Conservation (phyloP, 2,329 filamentous ascomycete species). For the Massarina eburnea region DNA sequence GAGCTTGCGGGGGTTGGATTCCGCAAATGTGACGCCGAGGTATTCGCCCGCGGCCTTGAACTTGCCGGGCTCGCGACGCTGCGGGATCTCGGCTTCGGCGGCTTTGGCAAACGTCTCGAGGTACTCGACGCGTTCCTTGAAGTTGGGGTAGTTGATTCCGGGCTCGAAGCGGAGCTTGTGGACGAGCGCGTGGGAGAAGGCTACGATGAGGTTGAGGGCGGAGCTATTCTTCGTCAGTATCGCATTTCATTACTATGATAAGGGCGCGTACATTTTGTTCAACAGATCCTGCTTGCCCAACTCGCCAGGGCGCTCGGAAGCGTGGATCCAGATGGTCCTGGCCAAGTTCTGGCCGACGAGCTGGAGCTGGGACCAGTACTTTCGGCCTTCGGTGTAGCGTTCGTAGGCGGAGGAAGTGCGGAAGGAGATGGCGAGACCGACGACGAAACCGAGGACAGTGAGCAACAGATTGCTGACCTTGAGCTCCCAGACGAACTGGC, state of each 20-base stretch:
- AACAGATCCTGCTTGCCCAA: slow-evolving; percentile 67
- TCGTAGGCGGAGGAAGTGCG: slow-evolving; percentile 78
- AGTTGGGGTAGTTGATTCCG: slow-evolving; percentile 73
- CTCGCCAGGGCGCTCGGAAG: slow-evolving; percentile 60
- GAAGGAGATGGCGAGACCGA: slow-evolving; percentile 77
- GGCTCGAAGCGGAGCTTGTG: slow-evolving; percentile 84
- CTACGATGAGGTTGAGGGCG: slow-evolving; percentile 75
- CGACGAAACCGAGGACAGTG: slow-evolving; percentile 79
- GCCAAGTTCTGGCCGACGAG: slow-evolving; percentile 60
- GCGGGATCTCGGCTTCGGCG: slow-evolving; percentile 50
- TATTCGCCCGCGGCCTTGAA: slow-evolving; percentile 70
- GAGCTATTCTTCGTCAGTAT: slow-evolving; percentile 44
- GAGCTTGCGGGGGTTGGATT: slow-evolving; percentile 75
- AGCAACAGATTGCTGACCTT: slow-evolving; percentile 69
- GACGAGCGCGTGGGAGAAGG: slow-evolving; percentile 76
- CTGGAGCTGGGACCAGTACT: slow-evolving; percentile 62
- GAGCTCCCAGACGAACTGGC: slow-evolving; percentile 48
- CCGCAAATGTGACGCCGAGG: slow-evolving; percentile 74
- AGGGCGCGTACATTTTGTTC: slow-evolving; percentile 58
- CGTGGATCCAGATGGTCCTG: slow-evolving; percentile 82
- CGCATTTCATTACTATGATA: too few relatives aligned
- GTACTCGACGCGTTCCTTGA: slow-evolving; percentile 68
- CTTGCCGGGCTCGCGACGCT: slow-evolving; percentile 29
- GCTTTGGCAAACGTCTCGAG: slow-evolving; percentile 73
- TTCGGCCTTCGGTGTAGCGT: slow-evolving; percentile 62